Evolutionary conservation across 345 rosid species (phyloP).

Genomic region (Melaleuca alternifolia): DNA sequence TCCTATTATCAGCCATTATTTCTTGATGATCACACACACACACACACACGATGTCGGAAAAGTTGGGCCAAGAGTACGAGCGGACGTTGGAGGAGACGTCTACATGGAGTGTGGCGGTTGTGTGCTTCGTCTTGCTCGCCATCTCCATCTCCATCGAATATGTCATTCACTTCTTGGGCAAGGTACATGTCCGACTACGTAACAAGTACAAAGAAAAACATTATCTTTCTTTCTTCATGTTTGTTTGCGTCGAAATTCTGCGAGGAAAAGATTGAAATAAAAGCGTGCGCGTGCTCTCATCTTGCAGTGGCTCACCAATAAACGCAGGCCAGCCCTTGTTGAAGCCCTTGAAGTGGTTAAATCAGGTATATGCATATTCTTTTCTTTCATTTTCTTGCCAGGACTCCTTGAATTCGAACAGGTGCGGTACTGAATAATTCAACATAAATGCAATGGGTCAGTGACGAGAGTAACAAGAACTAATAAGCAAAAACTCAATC

Average conservation of each 20-base stretch:
- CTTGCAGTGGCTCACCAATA: conserved; percentile 50
- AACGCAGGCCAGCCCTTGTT: conserved; percentile 43
- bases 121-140: conserved; percentile 55
- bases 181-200: neutral
- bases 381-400: neutral
- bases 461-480: neutral
- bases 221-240: neutral
- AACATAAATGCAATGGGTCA: neutral
- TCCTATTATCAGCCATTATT: neutral
- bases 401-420: neutral
- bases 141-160: conserved; percentile 70
- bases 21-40: neutral
- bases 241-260: neutral
- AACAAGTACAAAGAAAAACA: neutral
- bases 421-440: neutral
- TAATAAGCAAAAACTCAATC: neutral
- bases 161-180: conserved; percentile 33
- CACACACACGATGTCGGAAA: too few relatives aligned
- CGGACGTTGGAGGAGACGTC: conserved; percentile 57
- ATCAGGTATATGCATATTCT: conserved; percentile 32
- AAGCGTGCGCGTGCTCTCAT: neutral
- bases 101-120: conserved; percentile 92
- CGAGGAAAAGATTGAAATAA: neutral
- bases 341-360: conserved; percentile 85
- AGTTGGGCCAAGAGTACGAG: neutral